Conservation (phyloP, 371 early-diverging fungal genomes). For the Umbelopsis sp. region DNA sequence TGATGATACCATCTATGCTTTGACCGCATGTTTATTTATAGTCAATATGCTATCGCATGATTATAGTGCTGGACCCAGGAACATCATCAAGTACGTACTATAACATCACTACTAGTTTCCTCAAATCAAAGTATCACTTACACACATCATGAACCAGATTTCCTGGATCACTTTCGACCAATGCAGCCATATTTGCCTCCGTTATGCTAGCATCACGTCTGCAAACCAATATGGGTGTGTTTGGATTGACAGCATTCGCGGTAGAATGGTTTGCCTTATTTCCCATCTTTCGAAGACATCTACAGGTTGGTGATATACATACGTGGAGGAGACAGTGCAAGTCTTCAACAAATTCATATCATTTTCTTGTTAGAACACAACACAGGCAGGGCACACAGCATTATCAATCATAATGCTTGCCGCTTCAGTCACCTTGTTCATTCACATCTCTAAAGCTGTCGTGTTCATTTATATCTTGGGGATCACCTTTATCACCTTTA, state of each 20-base stretch:
- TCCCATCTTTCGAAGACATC: slow-evolving; percentile 83
- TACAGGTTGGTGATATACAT: slow-evolving; percentile 52
- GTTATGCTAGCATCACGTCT: slow-evolving; percentile 93
- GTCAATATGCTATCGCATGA: slow-evolving; percentile 90
- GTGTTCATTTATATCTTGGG: slow-evolving; percentile 69
- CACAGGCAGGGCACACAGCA: slow-evolving; percentile 57
- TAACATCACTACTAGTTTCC: background rate
- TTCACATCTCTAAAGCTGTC: slow-evolving; percentile 72
- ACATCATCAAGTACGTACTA: slow-evolving; percentile 51
- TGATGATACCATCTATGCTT: slow-evolving; percentile 93
- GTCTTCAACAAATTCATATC: background rate
- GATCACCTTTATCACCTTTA: slow-evolving; percentile 79
- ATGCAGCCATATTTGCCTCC: slow-evolving; percentile 95
- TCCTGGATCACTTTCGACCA: slow-evolving; percentile 92
- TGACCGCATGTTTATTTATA: slow-evolving; percentile 82
- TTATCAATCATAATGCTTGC: slow-evolving; percentile 67
- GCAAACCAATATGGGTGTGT: slow-evolving; percentile 81
- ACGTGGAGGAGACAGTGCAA: background rate
- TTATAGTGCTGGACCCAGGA: slow-evolving; percentile 64
- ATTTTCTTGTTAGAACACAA: slow-evolving; percentile 52
- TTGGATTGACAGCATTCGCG: slow-evolving; percentile 86
- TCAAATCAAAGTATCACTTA: background rate
- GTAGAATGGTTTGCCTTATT: slow-evolving; percentile 92
- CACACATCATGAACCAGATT: slow-evolving; percentile 53
- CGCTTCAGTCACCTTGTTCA: slow-evolving; percentile 62